Evolutionary conservation across 306 rosid genomes (phyloP).

Genomic region (Hippophae gyantsensis): DNA sequence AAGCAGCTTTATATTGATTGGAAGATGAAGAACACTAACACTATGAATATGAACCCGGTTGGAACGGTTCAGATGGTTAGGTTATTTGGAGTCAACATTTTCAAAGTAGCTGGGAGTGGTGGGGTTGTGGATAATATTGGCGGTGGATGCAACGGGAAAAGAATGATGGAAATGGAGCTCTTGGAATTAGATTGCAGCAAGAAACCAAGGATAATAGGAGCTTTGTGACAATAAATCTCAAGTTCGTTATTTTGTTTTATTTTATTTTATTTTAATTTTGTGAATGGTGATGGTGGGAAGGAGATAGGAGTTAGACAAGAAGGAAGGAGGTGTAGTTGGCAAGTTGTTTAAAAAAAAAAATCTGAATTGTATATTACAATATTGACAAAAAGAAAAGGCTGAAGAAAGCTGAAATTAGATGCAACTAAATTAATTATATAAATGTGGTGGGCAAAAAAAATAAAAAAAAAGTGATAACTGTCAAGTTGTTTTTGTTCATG

Average conservation of each 20-base stretch:
- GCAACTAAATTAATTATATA: slow-evolving; percentile 4
- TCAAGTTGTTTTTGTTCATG: slow-evolving; percentile 10
- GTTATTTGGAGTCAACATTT: slow-evolving; percentile 80
- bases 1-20: slow-evolving; percentile 69
- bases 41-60: slow-evolving; percentile 16
- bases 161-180: slow-evolving; percentile 53
- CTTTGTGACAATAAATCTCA: slow-evolving; percentile 42
- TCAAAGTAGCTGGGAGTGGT: slow-evolving; percentile 41
- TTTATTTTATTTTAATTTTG: slow-evolving; percentile 20
- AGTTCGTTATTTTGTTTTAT: background rate
- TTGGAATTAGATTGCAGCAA: slow-evolving; percentile 59
- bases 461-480: slow-evolving; percentile 13
- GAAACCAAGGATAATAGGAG: slow-evolving; percentile 80
- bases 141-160: slow-evolving; percentile 49
- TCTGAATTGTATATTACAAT: slow-evolving; percentile 41
- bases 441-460: slow-evolving; percentile 20
- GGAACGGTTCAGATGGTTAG: slow-evolving; percentile 73
- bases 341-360: slow-evolving; percentile 1
- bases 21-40: slow-evolving; percentile 29
- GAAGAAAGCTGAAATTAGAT: slow-evolving; percentile 29
- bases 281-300: slow-evolving; percentile 20
- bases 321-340: background rate
- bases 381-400: slow-evolving; percentile 8
- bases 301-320: background rate
- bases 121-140: slow-evolving; percentile 4